phyloP scores from a whole-genome alignment of 495 filamentous ascomycete genomes.

The Trichoderma asperelloides region DNA sequence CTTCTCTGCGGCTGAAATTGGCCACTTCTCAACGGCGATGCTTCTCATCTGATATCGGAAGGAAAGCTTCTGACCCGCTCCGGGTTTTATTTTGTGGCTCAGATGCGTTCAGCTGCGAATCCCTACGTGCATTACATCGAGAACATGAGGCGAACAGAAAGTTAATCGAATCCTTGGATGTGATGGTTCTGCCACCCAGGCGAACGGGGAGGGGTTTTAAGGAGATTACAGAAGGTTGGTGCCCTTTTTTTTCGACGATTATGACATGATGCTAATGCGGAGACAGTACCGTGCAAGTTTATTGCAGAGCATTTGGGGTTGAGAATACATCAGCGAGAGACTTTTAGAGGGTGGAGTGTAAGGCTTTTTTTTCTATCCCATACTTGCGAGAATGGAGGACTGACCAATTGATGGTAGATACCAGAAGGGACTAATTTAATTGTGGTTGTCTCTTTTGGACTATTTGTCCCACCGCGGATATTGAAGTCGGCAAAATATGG shows the following conservation, averaged over 20 bases:
- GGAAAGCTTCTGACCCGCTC: conserved; percentile 46
- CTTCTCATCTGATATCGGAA: not conserved
- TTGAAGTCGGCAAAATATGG: conserved; percentile 64
- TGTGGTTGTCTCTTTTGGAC: conserved; percentile 91
- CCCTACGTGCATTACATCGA: conserved; percentile 59
- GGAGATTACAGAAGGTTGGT: conserved; percentile 55
- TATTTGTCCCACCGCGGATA: conserved; percentile 73
- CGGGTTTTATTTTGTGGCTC: conserved; percentile 95
- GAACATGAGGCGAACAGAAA: conserved; percentile 46
- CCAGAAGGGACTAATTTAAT: conserved; percentile 68
- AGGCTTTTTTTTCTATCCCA: conserved; percentile 7
- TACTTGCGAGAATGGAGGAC: not conserved
- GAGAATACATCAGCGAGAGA: conserved; percentile 63
- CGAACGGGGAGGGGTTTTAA: conserved; percentile 64
- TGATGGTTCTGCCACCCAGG: conserved; percentile 75
- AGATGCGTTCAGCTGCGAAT: conserved; percentile 79
- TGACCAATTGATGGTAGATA: conserved; percentile 33
- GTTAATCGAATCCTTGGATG: conserved; percentile 73
- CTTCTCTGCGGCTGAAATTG: not conserved
- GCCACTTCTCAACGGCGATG: not conserved
- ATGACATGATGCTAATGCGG: not conserved
- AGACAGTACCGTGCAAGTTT: conserved; percentile 63
- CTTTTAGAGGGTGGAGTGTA: conserved; percentile 76
- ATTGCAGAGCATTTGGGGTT: conserved; percentile 54
- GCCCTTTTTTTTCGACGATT: not conserved